Base-by-base conservation (phyloP, 1,284 basidiomycete species). In the Leccinum pachyderme region DNA sequence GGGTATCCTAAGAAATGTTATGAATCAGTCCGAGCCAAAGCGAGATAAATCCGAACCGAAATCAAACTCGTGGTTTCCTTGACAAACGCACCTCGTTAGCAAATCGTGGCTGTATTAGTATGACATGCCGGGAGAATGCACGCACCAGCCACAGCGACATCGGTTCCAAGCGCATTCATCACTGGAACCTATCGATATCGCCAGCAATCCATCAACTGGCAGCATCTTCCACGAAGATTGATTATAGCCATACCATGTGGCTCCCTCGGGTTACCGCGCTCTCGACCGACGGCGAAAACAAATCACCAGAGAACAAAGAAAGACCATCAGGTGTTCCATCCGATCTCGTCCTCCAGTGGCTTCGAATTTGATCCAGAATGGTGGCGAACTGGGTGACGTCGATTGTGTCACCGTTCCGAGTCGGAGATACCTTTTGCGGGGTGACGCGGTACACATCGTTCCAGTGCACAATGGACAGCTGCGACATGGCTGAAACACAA, bases 191-290 rank as follows among this genome's bases (percentile, higher is more conserved):
- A 65, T 29, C 28, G 13, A 89, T 87, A 65, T 29, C 28, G 13
- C 25, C 29, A 37, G 4, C 41, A 27, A 39, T 47, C 37, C 48
- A 27, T 0, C n/a, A n/a, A 28, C 15, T 7, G n/a, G 11, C 13
- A 5, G 24, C 3, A 8, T 6, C 44, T n/a, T 39, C 25, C 5
- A n/a, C 3, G n/a, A 32, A 39, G 25, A 18, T 18, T 18, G 13
- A 28, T 43, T 29, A 18, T 6, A 25, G 33, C 79, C 79, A 64
- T 61, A 93, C 91, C 91, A 96, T 91, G 80, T 96, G 93, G 57
- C 88, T 93, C 43, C 94, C 94, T 69, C 94, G 77, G 4, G 93
- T 95, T 24, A 97, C 86, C 7, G 87, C 86, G 63, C 87, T 91
- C 73, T 95, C 93, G 1, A 93, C 82, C 3, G 89, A 91, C 0